Evolutionary conservation across 805 yeast genomes (phyloP).

Genomic region (Candida corydali): DNA sequence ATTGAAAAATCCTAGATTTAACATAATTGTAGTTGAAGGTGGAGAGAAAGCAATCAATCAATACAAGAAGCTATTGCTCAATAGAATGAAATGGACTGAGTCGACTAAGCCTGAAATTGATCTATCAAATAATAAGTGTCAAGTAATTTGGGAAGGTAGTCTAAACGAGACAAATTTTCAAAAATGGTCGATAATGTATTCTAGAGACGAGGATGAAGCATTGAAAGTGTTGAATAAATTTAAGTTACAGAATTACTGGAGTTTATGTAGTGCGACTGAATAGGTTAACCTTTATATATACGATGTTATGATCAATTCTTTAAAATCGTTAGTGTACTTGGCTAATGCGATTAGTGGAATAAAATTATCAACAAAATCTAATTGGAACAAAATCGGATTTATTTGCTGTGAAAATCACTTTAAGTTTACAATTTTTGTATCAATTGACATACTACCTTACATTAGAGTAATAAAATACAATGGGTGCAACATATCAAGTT

Average conservation of each 20-base stretch:
- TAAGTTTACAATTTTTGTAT: too few relatives aligned
- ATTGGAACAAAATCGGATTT: constrained; percentile 3
- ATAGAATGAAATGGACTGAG: constrained; percentile 69
- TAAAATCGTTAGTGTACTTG: constrained; percentile 1
- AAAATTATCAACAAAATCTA: constrained; percentile 4
- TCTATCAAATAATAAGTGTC: constrained; percentile 41
- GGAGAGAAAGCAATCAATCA: constrained; percentile 56
- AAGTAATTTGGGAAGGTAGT: constrained; percentile 70
- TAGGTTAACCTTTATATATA: background rate
- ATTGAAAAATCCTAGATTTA: constrained; percentile 41
- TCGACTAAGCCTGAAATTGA: constrained; percentile 26
- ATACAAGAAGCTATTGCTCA: constrained; percentile 56
- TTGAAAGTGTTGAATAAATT: constrained; percentile 45
- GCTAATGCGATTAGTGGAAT: constrained; percentile 6
- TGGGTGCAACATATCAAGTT: constrained; percentile 41
- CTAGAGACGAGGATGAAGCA: constrained; percentile 49
- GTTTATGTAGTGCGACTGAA: constrained; percentile 23
- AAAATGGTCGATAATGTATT: constrained; percentile 64
- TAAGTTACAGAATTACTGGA: constrained; percentile 58
- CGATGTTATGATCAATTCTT: background rate
- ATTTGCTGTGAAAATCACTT: constrained; percentile 2
- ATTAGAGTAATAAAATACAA: constrained; percentile 12
- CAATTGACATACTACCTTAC: too few relatives aligned
- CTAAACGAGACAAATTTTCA: constrained; percentile 50
- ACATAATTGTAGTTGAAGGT: constrained; percentile 73